A percentile compares a stretch with the other conserved stretches of the same genome.
Conservation (phyloP, 768 basidiomycete genomes). For the Pholiota conissans region DNA sequence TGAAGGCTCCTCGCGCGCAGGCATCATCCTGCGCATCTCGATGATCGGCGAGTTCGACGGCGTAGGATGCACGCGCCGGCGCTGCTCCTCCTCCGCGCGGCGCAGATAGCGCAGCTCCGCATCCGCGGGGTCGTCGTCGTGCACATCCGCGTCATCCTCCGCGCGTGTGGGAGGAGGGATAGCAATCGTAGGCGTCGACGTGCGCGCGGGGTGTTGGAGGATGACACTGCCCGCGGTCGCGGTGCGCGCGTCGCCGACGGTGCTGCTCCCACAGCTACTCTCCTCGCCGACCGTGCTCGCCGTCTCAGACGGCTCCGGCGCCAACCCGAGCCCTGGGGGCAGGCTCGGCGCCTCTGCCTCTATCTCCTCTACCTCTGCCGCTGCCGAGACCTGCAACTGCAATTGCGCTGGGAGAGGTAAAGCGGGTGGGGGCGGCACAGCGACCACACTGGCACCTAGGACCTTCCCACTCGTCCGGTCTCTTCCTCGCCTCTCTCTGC, state of each 20-base stretch:
- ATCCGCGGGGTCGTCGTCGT: slow-evolving; percentile 11
- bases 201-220: not conserved
- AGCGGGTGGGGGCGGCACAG: slow-evolving; percentile 11
- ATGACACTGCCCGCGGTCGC: not conserved
- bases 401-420: not conserved
- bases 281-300: not conserved
- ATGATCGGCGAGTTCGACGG: slow-evolving; percentile 60
- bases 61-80: slow-evolving; percentile 44
- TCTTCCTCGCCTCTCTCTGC: slow-evolving; percentile 37
- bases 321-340: too few species aligned
- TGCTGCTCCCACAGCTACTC: not conserved
- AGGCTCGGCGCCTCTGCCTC: too few species aligned
- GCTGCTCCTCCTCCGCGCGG: slow-evolving; percentile 26
- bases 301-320: too few species aligned
- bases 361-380: slow-evolving; percentile 3
- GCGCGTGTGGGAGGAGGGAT: not conserved
- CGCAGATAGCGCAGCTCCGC: slow-evolving; percentile 24
- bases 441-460: slow-evolving; percentile 36
- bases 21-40: slow-evolving; percentile 25
- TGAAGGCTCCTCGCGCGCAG: slow-evolving; percentile 13
- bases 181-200: not conserved
- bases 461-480: slow-evolving; percentile 39
- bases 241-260: not conserved
- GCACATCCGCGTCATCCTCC: not conserved
- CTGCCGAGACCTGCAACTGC: not conserved